phyloP scores from a whole-genome alignment of 1,284 basidiomycete genomes.

The Irpex rosettiformis region DNA sequence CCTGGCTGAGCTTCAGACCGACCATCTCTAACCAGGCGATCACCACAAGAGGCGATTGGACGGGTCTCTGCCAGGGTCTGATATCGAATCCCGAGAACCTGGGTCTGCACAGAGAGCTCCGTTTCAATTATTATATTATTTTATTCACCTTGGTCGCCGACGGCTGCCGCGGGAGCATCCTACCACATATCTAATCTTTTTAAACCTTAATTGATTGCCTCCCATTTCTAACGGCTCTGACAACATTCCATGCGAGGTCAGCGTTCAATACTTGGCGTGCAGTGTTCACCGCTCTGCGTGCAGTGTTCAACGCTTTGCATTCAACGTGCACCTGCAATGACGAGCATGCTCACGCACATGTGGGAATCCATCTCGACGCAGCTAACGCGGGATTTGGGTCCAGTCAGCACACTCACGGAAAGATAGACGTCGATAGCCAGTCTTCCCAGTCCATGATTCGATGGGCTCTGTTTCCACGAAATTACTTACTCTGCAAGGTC shows the following conservation, averaged over 20 bases:
- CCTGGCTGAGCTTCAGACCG: slow-evolving; percentile 3
- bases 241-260: slow-evolving; percentile 11
- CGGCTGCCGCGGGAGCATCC: background rate
- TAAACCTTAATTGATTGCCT: no score
- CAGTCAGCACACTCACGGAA: slow-evolving; percentile 1
- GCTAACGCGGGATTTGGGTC: slow-evolving; percentile 2
- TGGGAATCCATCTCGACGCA: slow-evolving; percentile 8
- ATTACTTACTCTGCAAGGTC: no score
- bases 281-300: no score
- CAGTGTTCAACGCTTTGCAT: no score
- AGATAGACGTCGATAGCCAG: no score
- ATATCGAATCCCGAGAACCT: slow-evolving; percentile 5
- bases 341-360: slow-evolving; percentile 5
- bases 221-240: background rate
- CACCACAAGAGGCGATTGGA: slow-evolving; percentile 8
- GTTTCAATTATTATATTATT: background rate
- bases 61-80: slow-evolving; percentile 11
- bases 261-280: no score
- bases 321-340: background rate
- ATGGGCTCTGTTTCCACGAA: no score
- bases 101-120: background rate
- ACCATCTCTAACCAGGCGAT: slow-evolving; percentile 9
- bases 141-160: background rate
- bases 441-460: background rate
- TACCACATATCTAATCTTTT: background rate